Percentiles rank a stretch among this genome's conserved stretches.
Conservation (phyloP, 1,284 basidiomycete genomes). For the Amylostereum areolatum region DNA sequence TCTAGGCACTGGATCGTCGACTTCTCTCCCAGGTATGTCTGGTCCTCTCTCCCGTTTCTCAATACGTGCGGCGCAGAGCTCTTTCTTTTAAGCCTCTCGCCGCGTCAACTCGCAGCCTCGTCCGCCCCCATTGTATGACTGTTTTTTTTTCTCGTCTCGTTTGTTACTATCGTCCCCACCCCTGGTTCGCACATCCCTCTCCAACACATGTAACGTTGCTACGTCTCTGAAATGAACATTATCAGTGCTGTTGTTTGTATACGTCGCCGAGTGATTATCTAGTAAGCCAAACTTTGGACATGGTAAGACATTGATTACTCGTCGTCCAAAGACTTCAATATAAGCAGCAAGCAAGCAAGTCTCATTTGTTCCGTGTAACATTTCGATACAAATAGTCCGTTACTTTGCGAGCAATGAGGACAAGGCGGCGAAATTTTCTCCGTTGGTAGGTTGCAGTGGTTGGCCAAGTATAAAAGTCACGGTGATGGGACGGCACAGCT, state of each 20-base stretch:
- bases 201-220: neutral
- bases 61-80: conserved; percentile 5
- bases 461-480: too few species aligned
- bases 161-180: neutral
- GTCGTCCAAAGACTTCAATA: too few species aligned
- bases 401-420: too few species aligned
- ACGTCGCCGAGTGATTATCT: neutral
- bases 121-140: conserved; percentile 4
- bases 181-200: neutral
- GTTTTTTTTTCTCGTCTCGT: conserved; percentile 2
- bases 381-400: too few species aligned
- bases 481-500: too few species aligned
- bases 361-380: too few species aligned
- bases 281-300: too few species aligned
- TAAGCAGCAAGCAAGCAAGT: too few species aligned
- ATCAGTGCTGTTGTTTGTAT: neutral
- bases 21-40: conserved; percentile 7
- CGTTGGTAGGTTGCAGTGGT: too few species aligned
- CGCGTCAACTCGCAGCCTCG: conserved; percentile 1
- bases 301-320: too few species aligned
- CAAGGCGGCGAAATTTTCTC: too few species aligned
- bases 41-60: conserved; percentile 4
- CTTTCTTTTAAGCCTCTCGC: conserved; percentile 4
- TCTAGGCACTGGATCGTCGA: conserved; percentile 8
- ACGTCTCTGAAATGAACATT: neutral